A percentile compares a stretch with the other conserved stretches of the same genome.
These are phyloP conservation scores for Paramecium octaurelia DNA, from an alignment of 73 alveolate genomes.

Conservation along the genomic window DNA sequence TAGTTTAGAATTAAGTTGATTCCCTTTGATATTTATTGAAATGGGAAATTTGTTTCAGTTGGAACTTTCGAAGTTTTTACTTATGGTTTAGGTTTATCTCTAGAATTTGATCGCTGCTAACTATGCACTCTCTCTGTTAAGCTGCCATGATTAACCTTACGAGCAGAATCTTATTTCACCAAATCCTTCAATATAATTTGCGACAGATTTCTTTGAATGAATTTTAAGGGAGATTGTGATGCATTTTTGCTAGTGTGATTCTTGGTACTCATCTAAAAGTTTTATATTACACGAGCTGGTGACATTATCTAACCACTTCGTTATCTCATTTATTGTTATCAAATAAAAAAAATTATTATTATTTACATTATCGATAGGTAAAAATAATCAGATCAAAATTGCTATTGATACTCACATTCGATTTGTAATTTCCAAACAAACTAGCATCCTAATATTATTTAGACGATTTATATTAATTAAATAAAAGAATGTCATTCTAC, in stretches of 20 bases:
- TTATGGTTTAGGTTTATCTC: conserved; percentile 4
- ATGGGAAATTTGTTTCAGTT: conserved; percentile 43
- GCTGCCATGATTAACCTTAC: conserved; percentile 16
- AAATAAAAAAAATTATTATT: background rate
- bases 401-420: background rate
- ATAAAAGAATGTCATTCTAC: background rate
- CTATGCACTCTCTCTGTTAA: conserved; percentile 37
- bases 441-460: no score
- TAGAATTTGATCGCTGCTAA: background rate
- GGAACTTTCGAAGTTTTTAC: conserved; percentile 3
- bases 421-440: background rate
- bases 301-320: conserved; percentile 3
- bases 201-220: background rate
- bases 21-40: background rate
- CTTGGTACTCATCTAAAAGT: background rate
- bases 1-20: background rate
- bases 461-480: background rate
- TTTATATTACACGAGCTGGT: background rate
- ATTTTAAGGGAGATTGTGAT: conserved; percentile 2
- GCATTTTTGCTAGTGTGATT: background rate
- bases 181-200: background rate
- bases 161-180: background rate
- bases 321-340: conserved; percentile 4
- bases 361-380: background rate
- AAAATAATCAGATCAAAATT: background rate